Evolutionary conservation across 805 yeast genomes (phyloP), one percentile per base, ranked within the genome.

Genomic region (Barnettozyma californica): DNA sequence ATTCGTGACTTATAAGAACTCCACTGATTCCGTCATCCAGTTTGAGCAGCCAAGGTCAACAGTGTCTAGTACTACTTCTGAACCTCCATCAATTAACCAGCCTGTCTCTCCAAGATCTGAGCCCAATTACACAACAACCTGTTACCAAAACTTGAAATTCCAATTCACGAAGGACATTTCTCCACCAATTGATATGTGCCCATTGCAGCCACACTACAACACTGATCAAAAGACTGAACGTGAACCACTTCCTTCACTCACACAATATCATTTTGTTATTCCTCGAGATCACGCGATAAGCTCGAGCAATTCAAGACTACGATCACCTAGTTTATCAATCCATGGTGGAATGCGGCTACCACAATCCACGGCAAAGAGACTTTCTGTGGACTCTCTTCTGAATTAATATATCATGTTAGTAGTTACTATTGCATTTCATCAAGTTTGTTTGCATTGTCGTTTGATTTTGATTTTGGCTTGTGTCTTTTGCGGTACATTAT

Each of bases 1-100:
- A 5, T 54, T 54, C 38, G 58, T 54, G 9, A 54, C 48, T 10
- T 53, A 54, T 31, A 49, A 41, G 23, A 44, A 10, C 44, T 21
- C 33, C 16, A 40, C 13, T 18, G 38, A 40, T 4, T 4, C 26
- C 11, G 26, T 44, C 16, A 41, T 19, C 16, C 34, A 18, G 18
- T 16, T 38, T n/a, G 38, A 19, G 31, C 37, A 36, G 21, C n/a
- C 33, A 29, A 11, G 16, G 7, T 29, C 33, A 14, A 29, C 33
- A 29, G 2, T 29, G 16, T n/a, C 16, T 29, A 26, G 29, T 16
- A 9, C 9, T 19, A 16, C 5, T 11, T 25, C 27, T 14, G 16
- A 37, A 9, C 5, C 25, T 19, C 10, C 25, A 6, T 21, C 41
- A 20, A 6, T 13, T 16, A 18, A 14, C 41, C 27, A 21, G 27